Conservation (phyloP, 441 rosid species). For the Jatropha podagrica region DNA sequence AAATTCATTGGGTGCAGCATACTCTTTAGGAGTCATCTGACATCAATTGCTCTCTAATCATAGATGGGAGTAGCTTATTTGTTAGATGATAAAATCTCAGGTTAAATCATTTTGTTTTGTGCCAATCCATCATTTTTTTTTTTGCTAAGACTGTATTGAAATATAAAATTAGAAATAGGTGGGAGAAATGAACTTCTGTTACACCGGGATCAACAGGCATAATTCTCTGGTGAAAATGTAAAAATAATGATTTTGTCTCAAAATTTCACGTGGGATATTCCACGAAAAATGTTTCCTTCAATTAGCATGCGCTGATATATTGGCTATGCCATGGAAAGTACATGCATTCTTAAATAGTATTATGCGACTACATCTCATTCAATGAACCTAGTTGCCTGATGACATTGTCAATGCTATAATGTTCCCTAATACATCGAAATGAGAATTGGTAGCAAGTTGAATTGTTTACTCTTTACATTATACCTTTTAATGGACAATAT, state of each 20-base stretch:
- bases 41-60: too few species aligned
- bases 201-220: not conserved
- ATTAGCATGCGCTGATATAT: not conserved
- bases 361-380: not conserved
- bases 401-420: not conserved
- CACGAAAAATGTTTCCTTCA: not conserved
- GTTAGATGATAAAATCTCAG: too few species aligned
- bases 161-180: not conserved
- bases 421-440: not conserved
- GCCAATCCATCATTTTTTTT: not conserved
- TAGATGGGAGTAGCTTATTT: too few species aligned
- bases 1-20: too few species aligned
- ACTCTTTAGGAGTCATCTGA: too few species aligned
- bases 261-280: not conserved
- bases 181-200: not conserved
- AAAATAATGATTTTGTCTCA: not conserved
- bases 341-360: not conserved
- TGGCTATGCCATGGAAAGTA: not conserved
- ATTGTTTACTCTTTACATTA: not conserved
- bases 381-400: not conserved
- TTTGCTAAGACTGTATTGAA: not conserved
- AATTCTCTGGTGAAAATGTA: not conserved
- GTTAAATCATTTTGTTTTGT: not conserved
- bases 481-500: not conserved
- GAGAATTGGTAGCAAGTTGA: not conserved